These are phyloP conservation scores for Lolium perenne DNA, from an alignment of 176 grass and related monocot genomes.

Conservation along the genomic window DNA sequence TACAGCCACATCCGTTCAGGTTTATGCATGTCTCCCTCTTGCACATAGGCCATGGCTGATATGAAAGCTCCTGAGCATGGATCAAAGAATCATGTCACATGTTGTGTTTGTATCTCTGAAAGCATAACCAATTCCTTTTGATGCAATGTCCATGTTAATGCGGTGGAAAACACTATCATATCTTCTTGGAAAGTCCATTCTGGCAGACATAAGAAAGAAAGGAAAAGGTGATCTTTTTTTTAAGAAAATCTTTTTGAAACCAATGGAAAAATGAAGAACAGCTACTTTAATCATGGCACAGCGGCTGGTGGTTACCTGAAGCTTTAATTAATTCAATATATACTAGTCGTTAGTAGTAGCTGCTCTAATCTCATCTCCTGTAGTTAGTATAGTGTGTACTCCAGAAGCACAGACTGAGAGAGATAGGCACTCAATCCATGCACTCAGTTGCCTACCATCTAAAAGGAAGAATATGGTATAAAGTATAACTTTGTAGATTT, in stretches of 20 bases:
- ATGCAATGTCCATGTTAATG: constrained; percentile 37
- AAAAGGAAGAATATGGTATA: not conserved
- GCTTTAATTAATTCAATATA: not conserved
- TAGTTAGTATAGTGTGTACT: constrained; percentile 2
- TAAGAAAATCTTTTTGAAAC: not conserved
- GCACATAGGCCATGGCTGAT: too few relatives aligned
- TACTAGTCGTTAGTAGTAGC: not conserved
- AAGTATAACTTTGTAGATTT: not conserved
- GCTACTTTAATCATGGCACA: constrained; percentile 38
- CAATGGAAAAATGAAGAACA: constrained; percentile 11
- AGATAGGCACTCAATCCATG: constrained; percentile 11
- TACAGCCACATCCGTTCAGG: not conserved
- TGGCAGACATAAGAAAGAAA: constrained; percentile 4
- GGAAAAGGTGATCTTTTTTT: constrained; percentile 38
- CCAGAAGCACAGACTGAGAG: constrained; percentile 26
- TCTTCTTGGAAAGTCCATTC: constrained; percentile 37
- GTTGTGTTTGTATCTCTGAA: not conserved
- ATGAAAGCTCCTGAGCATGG: not conserved
- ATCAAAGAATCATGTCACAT: constrained; percentile 28
- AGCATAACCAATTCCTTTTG: constrained; percentile 27
- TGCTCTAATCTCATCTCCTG: not conserved
- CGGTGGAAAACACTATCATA: constrained; percentile 28
- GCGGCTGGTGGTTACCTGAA: constrained; percentile 33
- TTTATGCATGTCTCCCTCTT: too few relatives aligned
- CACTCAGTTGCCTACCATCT: not conserved